Evolutionary conservation across 768 basidiomycete genomes (phyloP), one percentile per base, ranked within the genome.

Genomic region (Heimioporus sp.): DNA sequence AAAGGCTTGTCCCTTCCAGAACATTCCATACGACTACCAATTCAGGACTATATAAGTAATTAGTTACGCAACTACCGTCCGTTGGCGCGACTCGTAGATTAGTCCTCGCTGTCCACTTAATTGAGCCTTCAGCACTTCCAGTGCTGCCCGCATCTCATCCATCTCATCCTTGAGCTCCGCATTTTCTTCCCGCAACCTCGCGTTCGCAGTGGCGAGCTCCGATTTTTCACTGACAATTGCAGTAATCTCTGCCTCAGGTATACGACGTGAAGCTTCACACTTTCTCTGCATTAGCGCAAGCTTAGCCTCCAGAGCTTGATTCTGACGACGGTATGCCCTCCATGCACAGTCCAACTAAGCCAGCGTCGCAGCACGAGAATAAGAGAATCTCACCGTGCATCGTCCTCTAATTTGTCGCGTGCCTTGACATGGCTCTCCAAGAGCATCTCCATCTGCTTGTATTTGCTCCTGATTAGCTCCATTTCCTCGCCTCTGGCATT

Each of bases 121-220:
- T 58, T 83, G 80, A 43, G 74, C 78, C 57, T 80, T 86, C 60
- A 90, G 65, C 19, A 82, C 60, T 59, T 90, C 87, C 11, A 90
- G 74, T 77, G 86, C 88, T 20, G 81, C 85, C 51, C 76, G 77
- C 68, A 90, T 66, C 59, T 89, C 87, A 54, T 90, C 81, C 37
- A 80, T 67, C 55, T 82, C 80, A 20, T 83, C 80, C 38, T 69
- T 64, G 51, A 83, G 57, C 20, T 76, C 75, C 3, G 66, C 65
- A 53, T 90, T 92, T 55, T 86, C 80, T 19, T 82, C 80, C 32
- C 74, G 71, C 40, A 90, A 62, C 48, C 71, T 74, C 42, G 71
- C 68, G 57, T 87, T 87, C n/a, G 72, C 67, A 17, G 74, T 68
- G n/a, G 64, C 68, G 39, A 85, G 63, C 15, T 67, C 59, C 13